phyloP scores from a whole-genome alignment of 768 basidiomycete genomes.

The Kwoniella mangroviensis region DNA sequence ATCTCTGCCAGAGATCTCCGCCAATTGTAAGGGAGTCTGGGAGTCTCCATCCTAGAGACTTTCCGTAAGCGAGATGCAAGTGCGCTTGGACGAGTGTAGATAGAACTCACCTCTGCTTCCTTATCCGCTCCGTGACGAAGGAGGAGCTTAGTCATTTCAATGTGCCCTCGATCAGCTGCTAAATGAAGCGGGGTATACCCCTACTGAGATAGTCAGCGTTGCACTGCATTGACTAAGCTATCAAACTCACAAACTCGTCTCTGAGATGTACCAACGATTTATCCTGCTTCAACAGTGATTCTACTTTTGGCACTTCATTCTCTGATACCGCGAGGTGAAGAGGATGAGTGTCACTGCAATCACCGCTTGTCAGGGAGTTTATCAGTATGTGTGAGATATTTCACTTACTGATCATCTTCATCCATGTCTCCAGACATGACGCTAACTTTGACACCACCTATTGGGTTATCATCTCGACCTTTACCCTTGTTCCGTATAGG shows the following conservation, averaged over 20 bases:
- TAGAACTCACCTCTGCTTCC: constrained; percentile 65
- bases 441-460: constrained; percentile 48
- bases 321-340: constrained; percentile 70
- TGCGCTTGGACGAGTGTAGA: background rate
- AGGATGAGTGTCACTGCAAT: constrained; percentile 18
- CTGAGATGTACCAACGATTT: constrained; percentile 64
- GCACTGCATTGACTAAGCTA: background rate
- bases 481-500: background rate
- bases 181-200: constrained; percentile 87
- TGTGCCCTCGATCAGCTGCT: constrained; percentile 79
- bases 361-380: background rate
- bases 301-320: constrained; percentile 63
- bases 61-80: background rate
- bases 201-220: constrained; percentile 59
- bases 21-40: constrained; percentile 67
- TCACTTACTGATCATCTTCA: constrained; percentile 20
- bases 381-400: no score
- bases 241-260: constrained; percentile 73
- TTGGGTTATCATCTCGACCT: constrained; percentile 18
- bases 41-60: constrained; percentile 69
- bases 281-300: constrained; percentile 59
- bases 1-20: constrained; percentile 65
- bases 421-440: constrained; percentile 27
- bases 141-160: constrained; percentile 65
- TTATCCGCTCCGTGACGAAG: constrained; percentile 70